Evolutionary conservation across 257 asterid genomes (phyloP).

Genomic region (Solanum commersonii): DNA sequence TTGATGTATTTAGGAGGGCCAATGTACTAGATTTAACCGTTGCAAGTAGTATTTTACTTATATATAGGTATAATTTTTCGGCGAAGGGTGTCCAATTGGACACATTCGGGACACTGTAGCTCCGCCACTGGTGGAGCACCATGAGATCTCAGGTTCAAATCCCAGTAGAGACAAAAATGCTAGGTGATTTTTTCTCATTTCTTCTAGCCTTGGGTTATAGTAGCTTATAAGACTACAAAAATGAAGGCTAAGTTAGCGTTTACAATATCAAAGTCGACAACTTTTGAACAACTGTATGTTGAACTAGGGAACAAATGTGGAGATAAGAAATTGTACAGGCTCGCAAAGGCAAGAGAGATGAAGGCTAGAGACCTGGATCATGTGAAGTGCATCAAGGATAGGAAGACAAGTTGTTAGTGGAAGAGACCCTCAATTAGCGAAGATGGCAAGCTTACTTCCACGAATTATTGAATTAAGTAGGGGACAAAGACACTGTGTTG

Average conservation of each 20-base stretch:
- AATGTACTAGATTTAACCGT: too few species aligned
- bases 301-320: not conserved
- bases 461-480: not conserved
- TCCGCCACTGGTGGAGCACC: not conserved
- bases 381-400: not conserved
- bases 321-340: too few species aligned
- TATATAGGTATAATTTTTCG: too few species aligned
- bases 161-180: not conserved
- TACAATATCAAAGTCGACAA: too few species aligned
- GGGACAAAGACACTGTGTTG: not conserved
- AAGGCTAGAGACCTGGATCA: not conserved
- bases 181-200: not conserved
- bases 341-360: not conserved
- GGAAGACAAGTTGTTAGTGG: not conserved
- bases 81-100: too few species aligned
- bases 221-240: not conserved
- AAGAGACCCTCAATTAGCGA: not conserved
- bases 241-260: not conserved
- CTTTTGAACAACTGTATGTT: not conserved
- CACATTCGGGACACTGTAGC: too few species aligned
- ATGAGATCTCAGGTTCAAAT: not conserved
- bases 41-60: too few species aligned
- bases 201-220: not conserved
- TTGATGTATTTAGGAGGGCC: too few species aligned
- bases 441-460: not conserved